Conservation (phyloP, 441 rosid species). For the Pelargonium myrrhifolium region DNA sequence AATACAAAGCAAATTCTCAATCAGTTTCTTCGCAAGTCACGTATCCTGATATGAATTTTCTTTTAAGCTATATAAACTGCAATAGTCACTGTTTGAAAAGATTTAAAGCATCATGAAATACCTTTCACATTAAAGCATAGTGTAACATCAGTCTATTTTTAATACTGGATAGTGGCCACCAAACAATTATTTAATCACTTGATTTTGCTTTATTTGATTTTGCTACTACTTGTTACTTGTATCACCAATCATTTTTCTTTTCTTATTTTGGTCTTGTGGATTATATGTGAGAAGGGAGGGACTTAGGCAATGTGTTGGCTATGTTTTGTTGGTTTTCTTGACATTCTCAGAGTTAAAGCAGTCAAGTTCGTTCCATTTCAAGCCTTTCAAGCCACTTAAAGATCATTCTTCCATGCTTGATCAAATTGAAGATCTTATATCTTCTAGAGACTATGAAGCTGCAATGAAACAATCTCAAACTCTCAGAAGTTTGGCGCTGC, state of each 20-base stretch:
- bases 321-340: conserved; percentile 33
- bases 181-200: neutral
- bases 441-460: conserved; percentile 43
- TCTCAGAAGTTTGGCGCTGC: conserved; percentile 74
- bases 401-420: conserved; percentile 38
- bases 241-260: conserved; percentile 3
- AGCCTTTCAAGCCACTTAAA: conserved; percentile 79
- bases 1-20: conserved; percentile 90
- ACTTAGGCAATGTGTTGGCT: conserved; percentile 9
- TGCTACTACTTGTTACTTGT: neutral
- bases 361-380: conserved; percentile 65
- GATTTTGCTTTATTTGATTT: conserved; percentile 1
- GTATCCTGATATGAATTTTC: conserved; percentile 48
- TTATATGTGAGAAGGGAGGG: conserved; percentile 6
- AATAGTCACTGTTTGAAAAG: conserved; percentile 6
- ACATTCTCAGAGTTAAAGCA: conserved; percentile 68
- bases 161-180: neutral
- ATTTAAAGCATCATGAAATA: neutral
- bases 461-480: conserved; percentile 61
- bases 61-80: conserved; percentile 8
- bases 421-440: conserved; percentile 60
- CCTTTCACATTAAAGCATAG: neutral
- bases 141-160: neutral
- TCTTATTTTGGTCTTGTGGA: conserved; percentile 6
- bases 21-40: conserved; percentile 80